Evolutionary conservation across 1,139 yeast genomes (phyloP), one percentile per base, ranked within the genome.

Genomic region (Suhomyces atakaporum): DNA sequence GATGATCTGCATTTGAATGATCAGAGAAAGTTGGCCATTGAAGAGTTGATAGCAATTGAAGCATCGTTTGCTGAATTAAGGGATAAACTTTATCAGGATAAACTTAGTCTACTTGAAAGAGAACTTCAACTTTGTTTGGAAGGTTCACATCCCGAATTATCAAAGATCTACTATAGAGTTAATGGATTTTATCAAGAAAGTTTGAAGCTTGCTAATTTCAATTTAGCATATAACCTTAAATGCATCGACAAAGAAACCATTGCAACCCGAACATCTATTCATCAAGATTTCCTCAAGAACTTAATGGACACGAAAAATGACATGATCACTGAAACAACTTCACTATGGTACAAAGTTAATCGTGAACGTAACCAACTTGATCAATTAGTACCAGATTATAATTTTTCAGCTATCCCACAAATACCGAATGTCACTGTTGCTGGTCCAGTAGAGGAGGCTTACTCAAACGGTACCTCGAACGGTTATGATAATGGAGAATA

Each of bases 301-400:
- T 66, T 79, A 31, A 79, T 82, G 52, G 95, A 89, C 54, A 61
- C 76, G 32, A 84, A 90, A 45, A 75, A 75, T 40, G 68, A 71
- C 24, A 70, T 88, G 69, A 73, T 92, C 35, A 73, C 78, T 40
- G 74, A 79, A 13, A 86, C 96, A 4, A 90, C 97, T 1, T 79
- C 86, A 32, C 75, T 80, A 47, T 92, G 98, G 97, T 92, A 92
- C 63, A 84, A 85, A 48, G 85, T 90, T 52, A 90, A 90, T 60
- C 80, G 84, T 51, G 98, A 92, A 58, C 73, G 97, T 48, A 76
- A 95, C 46, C 81, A 81, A 37, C 74, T 89, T 79, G 97, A 90
- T 58, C 78, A 81, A 47, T 58, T 83, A 31, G 89, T 66, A 6
- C 70, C 75, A 0, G 75, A 71, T 43, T 69, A 52, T 47, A 58